Evolutionary conservation across 2,329 filamentous ascomycete genomes (phyloP), one percentile per base, ranked within the genome.

Genomic region (Seiridium unicorne): DNA sequence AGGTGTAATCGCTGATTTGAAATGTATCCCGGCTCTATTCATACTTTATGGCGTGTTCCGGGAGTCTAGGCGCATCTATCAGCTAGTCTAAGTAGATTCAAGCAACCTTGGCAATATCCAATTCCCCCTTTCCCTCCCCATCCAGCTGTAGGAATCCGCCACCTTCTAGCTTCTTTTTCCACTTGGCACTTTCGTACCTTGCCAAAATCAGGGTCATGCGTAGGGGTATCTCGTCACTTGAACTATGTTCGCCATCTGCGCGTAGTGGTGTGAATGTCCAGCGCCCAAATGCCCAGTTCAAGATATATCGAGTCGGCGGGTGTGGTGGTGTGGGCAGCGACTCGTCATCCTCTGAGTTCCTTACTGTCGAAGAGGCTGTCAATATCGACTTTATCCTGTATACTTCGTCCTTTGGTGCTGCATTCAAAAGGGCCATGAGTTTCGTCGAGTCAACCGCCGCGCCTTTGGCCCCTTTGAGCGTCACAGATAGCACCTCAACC

Each of bases 281-380:
- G 36, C 95, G 84, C 0, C 93, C 93, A 76, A 99, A 99, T 0
- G 95, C 95, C 95, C 95, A 99, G 74, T 99, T 99, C 61, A 99
- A 83, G 49, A 99, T 97, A 72, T 95, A 97, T 59, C 91, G 82
- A 2, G 70, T 72, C 7, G 69, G 59, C 5, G 65, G 57, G 34
- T 67, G 62, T 1, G 72, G 56, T n/a, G 72, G 64, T 3, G 70
- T 64, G 3, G 75, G 67, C 53, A 69, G 68, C 4, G 73, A 65
- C 38, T 74, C 69, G 44, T 83, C 79, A 32, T 80, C 77, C 59
- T 85, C 83, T 1, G 86, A 87, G 67, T 80, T 80, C 18, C 66
- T 65, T 7, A 86, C 78, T 0, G 60, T 62, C 0, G 78, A 72
- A 0, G 80, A 76, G 2, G 83, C 78, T 1, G 81, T 80, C 10